Percentiles rank a stretch among this genome's conserved stretches.
Evolutionary conservation across 225 moss, liverwort and hornwort species (phyloP).

Genomic region (Pseudoscleropodium purum): DNA sequence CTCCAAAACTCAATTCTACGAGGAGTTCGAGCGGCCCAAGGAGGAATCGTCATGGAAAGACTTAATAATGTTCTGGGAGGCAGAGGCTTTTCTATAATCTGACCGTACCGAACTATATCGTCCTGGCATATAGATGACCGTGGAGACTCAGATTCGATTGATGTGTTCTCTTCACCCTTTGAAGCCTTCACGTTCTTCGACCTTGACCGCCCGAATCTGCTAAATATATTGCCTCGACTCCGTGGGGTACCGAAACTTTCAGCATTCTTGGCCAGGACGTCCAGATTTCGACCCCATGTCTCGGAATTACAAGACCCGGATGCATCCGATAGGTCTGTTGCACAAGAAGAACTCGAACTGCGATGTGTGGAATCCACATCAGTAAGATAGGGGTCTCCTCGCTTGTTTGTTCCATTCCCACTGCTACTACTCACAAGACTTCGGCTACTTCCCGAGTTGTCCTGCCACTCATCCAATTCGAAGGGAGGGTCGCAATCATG

Average conservation of each 20-base stretch:
- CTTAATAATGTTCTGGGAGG: conserved; percentile 43
- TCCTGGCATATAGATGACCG: conserved; percentile 44
- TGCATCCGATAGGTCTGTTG: conserved; percentile 37
- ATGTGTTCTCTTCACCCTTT: conserved; percentile 4
- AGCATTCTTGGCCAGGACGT: conserved; percentile 57
- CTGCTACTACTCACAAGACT: conserved; percentile 42
- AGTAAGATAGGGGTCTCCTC: conserved; percentile 20
- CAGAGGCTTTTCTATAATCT: conserved; percentile 60
- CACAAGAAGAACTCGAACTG: conserved; percentile 26
- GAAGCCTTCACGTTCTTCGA: conserved; percentile 21
- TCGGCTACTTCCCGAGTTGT: conserved; percentile 28
- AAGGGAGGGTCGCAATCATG: conserved; percentile 61
- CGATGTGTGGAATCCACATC: conserved; percentile 36
- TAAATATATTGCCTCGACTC: conserved; percentile 21
- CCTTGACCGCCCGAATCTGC: conserved; percentile 50
- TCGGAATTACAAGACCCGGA: conserved; percentile 41
- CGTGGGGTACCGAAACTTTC: conserved; percentile 44
- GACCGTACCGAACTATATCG: conserved; percentile 42
- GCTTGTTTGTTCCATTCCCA: conserved; percentile 35
- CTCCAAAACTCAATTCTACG: conserved; percentile 93
- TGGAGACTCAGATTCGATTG: conserved; percentile 26
- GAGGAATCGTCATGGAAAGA: conserved; percentile 65
- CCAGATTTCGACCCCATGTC: conserved; percentile 86
- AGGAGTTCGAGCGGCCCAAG: conserved; percentile 81
- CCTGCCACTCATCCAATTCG: conserved; percentile 51